A percentile compares a stretch with the other conserved stretches of the same genome.
These are phyloP conservation scores for Moesziomyces sp. DNA, from an alignment of 1,284 basidiomycete species.

Conservation along the genomic window DNA sequence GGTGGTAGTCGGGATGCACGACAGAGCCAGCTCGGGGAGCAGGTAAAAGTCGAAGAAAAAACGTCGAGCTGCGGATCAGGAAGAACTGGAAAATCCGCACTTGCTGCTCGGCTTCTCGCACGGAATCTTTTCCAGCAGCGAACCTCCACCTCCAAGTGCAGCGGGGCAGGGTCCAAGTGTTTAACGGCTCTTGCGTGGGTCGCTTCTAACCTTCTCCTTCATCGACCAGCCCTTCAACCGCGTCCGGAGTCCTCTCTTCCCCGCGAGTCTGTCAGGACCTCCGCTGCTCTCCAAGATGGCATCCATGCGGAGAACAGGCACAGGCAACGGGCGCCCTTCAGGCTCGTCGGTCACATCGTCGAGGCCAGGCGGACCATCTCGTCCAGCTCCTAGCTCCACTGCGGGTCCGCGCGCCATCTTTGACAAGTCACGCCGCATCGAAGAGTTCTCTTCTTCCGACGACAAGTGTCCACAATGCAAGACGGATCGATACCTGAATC, in stretches of 20 bases:
- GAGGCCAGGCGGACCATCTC: conserved; percentile 38
- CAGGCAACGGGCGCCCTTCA: conserved; percentile 21
- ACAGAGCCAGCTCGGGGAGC: too few species aligned
- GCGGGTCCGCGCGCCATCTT: conserved; percentile 41
- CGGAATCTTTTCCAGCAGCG: neutral
- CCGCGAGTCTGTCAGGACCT: neutral
- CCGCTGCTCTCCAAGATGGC: conserved; percentile 11
- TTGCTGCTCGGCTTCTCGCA: neutral
- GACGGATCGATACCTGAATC: conserved; percentile 94
- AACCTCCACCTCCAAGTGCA: conserved; percentile 15
- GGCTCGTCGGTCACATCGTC: conserved; percentile 5
- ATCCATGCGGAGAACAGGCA: conserved; percentile 27
- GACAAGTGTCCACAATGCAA: conserved; percentile 98
- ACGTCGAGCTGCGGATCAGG: neutral
- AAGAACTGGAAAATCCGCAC: neutral
- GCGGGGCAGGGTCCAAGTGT: conserved; percentile 8
- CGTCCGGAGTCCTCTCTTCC: neutral
- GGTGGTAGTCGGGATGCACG: too few species aligned
- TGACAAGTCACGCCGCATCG: conserved; percentile 57
- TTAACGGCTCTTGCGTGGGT: too few species aligned
- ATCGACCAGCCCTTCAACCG: neutral
- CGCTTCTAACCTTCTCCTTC: neutral
- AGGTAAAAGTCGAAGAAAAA: neutral
- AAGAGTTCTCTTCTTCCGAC: conserved; percentile 60
- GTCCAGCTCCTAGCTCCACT: conserved; percentile 19